Conservation (phyloP, 2,329 filamentous ascomycete species). For the Purpureocillium lavendulum region DNA sequence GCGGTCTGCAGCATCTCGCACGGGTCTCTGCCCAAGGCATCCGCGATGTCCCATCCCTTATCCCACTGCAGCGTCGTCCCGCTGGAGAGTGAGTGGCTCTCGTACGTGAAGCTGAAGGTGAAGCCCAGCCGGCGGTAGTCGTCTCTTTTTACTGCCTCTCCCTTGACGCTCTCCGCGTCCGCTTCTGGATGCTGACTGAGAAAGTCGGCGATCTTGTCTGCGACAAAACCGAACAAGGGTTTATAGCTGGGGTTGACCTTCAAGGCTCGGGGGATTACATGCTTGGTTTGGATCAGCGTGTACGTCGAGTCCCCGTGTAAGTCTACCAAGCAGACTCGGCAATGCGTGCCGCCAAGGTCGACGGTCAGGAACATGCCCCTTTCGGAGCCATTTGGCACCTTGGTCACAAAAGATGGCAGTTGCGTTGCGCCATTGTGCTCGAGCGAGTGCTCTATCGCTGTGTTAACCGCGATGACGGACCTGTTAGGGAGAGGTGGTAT, state of each 20-base stretch:
- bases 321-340: conserved; percentile 21
- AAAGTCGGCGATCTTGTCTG: conserved; percentile 63
- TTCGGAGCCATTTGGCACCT: conserved; percentile 69
- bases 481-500: too few relatives aligned
- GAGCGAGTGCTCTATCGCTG: too few relatives aligned
- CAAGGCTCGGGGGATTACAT: conserved; percentile 11
- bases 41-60: conserved; percentile 72
- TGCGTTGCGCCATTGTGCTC: conserved; percentile 27
- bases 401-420: conserved; percentile 71
- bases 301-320: conserved; percentile 56
- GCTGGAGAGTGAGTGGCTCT: conserved; percentile 58
- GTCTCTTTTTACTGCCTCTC: background rate
- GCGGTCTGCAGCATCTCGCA: conserved; percentile 64
- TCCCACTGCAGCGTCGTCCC: conserved; percentile 71
- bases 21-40: conserved; percentile 67
- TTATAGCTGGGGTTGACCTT: conserved; percentile 21
- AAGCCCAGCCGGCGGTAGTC: conserved; percentile 14
- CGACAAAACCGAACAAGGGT: conserved; percentile 67
- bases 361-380: conserved; percentile 40
- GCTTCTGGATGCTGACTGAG: conserved; percentile 21
- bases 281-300: conserved; percentile 54
- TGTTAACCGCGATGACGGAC: too few relatives aligned
- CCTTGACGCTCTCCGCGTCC: background rate
- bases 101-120: conserved; percentile 61
- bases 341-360: conserved; percentile 26